Evolutionary conservation across 495 filamentous ascomycete genomes (phyloP), one percentile per base, ranked within the genome.

Genomic region (Penicillium waksmanii): DNA sequence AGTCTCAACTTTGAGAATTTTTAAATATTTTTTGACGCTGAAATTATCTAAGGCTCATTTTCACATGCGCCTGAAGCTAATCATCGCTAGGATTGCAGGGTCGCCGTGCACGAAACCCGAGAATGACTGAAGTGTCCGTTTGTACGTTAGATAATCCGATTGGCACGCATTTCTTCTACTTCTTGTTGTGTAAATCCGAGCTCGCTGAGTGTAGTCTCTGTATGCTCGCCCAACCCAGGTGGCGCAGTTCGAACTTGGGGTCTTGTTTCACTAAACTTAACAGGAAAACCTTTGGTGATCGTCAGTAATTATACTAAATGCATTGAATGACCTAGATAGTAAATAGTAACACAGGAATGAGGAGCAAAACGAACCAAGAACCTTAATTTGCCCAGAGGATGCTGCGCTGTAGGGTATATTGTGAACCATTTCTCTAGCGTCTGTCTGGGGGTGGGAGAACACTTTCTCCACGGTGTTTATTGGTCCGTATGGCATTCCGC

Each of bases 401-500:
- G 65, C 57, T 2, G 58, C 57, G 8, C 50, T 4, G 5, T 64
- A 60, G 3, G 52, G 27, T 15, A 73, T 23, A 18, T 46, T 65
- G 10, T 73, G 19, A 5, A 71, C 59, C 70, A 73, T 71, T 10
- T 60, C 27, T 31, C 66, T 66, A 0, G 70, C 68, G 18, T 35
- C 33, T 11, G 63, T 61, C 46, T 73, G 66, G 38, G 68, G 66
- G 40, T 71, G 70, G 2, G 55, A 58, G 53, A 73, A 71, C 1
- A 64, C 66, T 9, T 51, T 43, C 46, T 73, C 66, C 1, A 71
- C 46, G 1, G 46, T 60, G 63, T 96, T 96, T 58, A 96, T 85
- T 0, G 93, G 87, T 0, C 91, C 89, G 70, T 96, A 96, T 3
- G 93, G 93, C 84, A 96, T 82, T 4, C 93, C 93, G 58, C 85